A percentile compares a stretch with the other conserved stretches of the same genome.
These are phyloP conservation scores for Colletotrichum noveboracense DNA, from an alignment of 2,329 filamentous ascomycete genomes.

Conservation along the genomic window DNA sequence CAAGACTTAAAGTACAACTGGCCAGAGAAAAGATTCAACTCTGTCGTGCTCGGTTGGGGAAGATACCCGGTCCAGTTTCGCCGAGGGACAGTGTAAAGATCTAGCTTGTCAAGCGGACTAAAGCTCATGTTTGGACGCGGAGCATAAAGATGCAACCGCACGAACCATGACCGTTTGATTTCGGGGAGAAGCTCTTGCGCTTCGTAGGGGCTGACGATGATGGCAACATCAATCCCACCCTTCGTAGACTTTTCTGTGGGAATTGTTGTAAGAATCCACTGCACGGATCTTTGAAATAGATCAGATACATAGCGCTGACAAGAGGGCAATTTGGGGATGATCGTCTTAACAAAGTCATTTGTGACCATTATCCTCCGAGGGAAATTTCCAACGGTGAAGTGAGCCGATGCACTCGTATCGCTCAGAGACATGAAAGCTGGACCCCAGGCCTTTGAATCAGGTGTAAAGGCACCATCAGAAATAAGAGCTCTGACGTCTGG, in stretches of 20 bases:
- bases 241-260: too few relatives aligned
- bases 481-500: constrained; percentile 46
- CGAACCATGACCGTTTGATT: constrained; percentile 38
- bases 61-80: not conserved
- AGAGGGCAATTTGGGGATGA: constrained; percentile 29
- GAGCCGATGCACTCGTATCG: constrained; percentile 41
- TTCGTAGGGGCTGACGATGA: constrained; percentile 68
- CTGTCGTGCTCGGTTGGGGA: constrained; percentile 22
- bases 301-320: constrained; percentile 35
- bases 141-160: constrained; percentile 56
- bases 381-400: constrained; percentile 39
- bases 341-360: constrained; percentile 53
- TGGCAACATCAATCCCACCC: not conserved
- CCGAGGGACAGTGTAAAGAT: constrained; percentile 44
- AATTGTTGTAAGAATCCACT: constrained; percentile 47
- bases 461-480: constrained; percentile 33
- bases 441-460: constrained; percentile 37
- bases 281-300: constrained; percentile 55
- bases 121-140: constrained; percentile 45
- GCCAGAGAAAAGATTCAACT: constrained; percentile 71
- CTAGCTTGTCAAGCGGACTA: constrained; percentile 48
- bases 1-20: constrained; percentile 66
- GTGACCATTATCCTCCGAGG: constrained; percentile 50
- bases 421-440: constrained; percentile 51
- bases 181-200: constrained; percentile 53